Percentiles rank a stretch among this genome's conserved stretches.
Conservation (phyloP, 352 stramenopile genomes). For the Thraustochytrium sp. region DNA sequence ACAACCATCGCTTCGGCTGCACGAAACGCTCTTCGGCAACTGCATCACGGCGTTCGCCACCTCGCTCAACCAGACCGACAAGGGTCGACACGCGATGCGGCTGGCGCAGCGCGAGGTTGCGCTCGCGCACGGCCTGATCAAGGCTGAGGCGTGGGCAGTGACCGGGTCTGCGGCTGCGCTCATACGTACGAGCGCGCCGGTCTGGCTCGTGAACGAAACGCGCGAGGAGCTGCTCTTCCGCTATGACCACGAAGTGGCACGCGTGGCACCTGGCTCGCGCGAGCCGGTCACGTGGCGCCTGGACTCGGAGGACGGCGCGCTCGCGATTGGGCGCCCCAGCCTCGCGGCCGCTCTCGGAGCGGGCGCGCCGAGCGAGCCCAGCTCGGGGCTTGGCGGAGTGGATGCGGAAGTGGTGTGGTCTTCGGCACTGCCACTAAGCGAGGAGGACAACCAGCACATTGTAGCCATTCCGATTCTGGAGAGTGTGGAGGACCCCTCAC, state of each 20-base stretch:
- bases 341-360: too few relatives aligned
- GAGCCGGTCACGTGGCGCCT: too few relatives aligned
- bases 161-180: background rate
- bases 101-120: background rate
- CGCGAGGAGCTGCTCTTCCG: too few relatives aligned
- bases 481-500: background rate
- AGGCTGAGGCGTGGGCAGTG: too few relatives aligned
- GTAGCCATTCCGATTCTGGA: constrained; percentile 13
- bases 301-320: too few relatives aligned
- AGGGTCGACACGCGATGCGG: background rate
- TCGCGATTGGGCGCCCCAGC: too few relatives aligned
- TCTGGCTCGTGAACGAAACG: too few relatives aligned
- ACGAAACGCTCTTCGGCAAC: constrained; percentile 3
- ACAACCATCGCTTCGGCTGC: background rate
- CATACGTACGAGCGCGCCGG: background rate
- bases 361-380: too few relatives aligned
- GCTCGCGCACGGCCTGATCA: background rate
- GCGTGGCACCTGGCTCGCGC: too few relatives aligned
- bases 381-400: background rate
- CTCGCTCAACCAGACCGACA: background rate
- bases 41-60: background rate
- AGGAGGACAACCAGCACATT: constrained; percentile 3
- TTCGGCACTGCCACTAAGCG: background rate
- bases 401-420: background rate
- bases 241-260: too few relatives aligned